Percentiles rank a stretch among this genome's conserved stretches.
Evolutionary conservation across 2,329 filamentous ascomycete genomes (phyloP).

Genomic region (Mycosphaerella sp.): DNA sequence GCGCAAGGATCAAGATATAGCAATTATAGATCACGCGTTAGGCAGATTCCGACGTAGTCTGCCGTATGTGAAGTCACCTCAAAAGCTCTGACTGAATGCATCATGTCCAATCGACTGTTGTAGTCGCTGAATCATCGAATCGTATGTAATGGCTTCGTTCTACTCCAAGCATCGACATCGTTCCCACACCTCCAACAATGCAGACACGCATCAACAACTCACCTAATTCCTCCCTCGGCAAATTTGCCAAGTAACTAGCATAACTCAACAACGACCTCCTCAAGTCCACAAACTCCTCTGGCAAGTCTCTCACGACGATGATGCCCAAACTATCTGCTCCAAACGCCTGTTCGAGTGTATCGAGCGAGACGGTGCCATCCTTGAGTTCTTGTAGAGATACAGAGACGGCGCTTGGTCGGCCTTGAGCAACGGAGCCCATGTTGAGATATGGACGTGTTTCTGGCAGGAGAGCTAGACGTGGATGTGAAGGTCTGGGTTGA

Average conservation of each 20-base stretch:
- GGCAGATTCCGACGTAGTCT: no score
- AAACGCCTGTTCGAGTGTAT: conserved; percentile 70
- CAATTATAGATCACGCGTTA: no score
- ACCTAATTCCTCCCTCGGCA: conserved; percentile 60
- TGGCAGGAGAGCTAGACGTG: no score
- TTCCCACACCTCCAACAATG: no score
- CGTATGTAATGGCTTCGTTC: no score
- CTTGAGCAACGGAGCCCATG: conserved; percentile 13
- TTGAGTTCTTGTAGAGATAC: conserved; percentile 42
- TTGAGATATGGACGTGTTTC: not conserved
- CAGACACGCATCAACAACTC: conserved; percentile 47
- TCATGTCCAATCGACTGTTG: no score
- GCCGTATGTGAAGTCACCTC: no score
- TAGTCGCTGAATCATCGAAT: no score
- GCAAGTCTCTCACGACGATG: conserved; percentile 83
- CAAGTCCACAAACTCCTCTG: conserved; percentile 62
- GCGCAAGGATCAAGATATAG: conserved; percentile 11
- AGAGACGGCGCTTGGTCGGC: conserved; percentile 35
- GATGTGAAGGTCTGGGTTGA: no score
- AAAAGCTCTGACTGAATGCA: no score
- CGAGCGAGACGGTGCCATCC: conserved; percentile 56
- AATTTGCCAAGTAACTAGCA: conserved; percentile 79
- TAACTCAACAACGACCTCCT: conserved; percentile 73
- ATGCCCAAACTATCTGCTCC: conserved; percentile 87
- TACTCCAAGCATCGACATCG: no score